Evolutionary conservation across 2,329 filamentous ascomycete genomes (phyloP), one percentile per base, ranked within the genome.

Genomic region (Fusarium palustre): DNA sequence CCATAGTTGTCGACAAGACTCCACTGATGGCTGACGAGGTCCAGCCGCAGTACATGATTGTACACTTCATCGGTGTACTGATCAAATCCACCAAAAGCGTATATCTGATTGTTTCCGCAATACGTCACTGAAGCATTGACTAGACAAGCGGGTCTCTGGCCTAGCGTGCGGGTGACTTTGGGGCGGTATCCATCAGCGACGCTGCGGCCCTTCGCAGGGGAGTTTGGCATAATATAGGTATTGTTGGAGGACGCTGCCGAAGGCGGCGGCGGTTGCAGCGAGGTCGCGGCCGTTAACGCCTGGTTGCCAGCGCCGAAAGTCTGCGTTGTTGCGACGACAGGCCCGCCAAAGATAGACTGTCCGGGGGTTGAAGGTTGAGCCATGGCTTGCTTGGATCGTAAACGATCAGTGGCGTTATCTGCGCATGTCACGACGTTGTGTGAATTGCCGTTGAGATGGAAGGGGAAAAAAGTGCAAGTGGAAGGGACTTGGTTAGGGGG

Each of bases 111-210:
- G 81, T 97, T 96, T 63, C 94, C 94, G 76, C 96, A 97, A 79
- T 97, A 97, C n/a, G 96, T 99, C 64, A 98, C 95, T 1, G 96
- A 98, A 54, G 96, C 96, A 84, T 99, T 99, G 72, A 99, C 95
- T 50, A 99, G 86, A 77, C 95, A 98, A 36, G 96, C 94, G 38
- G 96, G 96, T 71, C 94, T 89, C 80, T 93, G 90, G 47, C 92
- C 92, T 49, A 92, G 84, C 15, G 91, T 92, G 74, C 91, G 90
- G 38, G 88, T 95, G 65, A 97, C 92, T 77, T 91, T 92, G 36
- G 95, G 95, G 50, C 91, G 90, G 80, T 97, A 97, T 69, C 89
- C 90, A 77, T 97, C 93, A 58, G 85, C 85, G 63, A 85, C 85
- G 22, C 85, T 83, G 60, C 87, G 85, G 73, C 85, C 87, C 78